Percentiles rank a stretch among this genome's conserved stretches.
These are phyloP conservation scores for Penicillium crustosum DNA, from an alignment of 2,329 filamentous ascomycete species.

Conservation along the genomic window DNA sequence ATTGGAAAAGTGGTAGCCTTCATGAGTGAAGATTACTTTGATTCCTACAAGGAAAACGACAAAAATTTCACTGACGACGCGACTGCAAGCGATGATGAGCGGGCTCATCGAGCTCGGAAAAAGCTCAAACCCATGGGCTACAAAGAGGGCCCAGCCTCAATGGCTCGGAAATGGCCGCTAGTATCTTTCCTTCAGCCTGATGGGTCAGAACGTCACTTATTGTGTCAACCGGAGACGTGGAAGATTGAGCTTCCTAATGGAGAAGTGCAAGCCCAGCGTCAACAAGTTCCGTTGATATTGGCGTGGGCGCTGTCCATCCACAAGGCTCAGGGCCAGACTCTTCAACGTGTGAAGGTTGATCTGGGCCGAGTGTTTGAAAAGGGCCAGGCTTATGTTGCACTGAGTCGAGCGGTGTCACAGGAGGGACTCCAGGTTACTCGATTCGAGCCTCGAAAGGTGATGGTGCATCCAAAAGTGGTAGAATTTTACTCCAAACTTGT, in stretches of 20 bases:
- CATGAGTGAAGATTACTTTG: conserved; percentile 67
- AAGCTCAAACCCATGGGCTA: conserved; percentile 58
- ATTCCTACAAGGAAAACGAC: conserved; percentile 58
- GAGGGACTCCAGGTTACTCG: conserved; percentile 81
- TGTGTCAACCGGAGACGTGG: conserved; percentile 88
- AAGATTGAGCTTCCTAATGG: conserved; percentile 96
- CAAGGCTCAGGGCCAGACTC: conserved; percentile 93
- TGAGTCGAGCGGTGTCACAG: conserved; percentile 88
- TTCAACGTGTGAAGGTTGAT: conserved; percentile 92
- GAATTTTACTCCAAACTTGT: conserved; percentile 82
- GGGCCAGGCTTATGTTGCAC: conserved; percentile 93
- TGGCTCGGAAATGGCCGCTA: conserved; percentile 68
- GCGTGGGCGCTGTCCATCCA: conserved; percentile 98
- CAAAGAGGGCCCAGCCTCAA: conserved; percentile 49
- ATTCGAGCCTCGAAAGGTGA: conserved; percentile 87
- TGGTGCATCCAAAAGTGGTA: conserved; percentile 86
- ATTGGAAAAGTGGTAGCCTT: conserved; percentile 82
- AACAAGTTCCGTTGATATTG: conserved; percentile 81
- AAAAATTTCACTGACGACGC: conserved; percentile 54
- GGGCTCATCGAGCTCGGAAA: conserved; percentile 49
- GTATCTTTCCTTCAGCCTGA: conserved; percentile 81
- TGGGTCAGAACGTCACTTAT: conserved; percentile 70
- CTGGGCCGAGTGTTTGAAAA: conserved; percentile 92
- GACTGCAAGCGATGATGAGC: conserved; percentile 47
- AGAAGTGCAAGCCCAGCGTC: conserved; percentile 84